A percentile compares a stretch with the other conserved stretches of the same genome.
phyloP scores from a whole-genome alignment of 1,284 basidiomycete species.

The Rhodotorula sp. region DNA sequence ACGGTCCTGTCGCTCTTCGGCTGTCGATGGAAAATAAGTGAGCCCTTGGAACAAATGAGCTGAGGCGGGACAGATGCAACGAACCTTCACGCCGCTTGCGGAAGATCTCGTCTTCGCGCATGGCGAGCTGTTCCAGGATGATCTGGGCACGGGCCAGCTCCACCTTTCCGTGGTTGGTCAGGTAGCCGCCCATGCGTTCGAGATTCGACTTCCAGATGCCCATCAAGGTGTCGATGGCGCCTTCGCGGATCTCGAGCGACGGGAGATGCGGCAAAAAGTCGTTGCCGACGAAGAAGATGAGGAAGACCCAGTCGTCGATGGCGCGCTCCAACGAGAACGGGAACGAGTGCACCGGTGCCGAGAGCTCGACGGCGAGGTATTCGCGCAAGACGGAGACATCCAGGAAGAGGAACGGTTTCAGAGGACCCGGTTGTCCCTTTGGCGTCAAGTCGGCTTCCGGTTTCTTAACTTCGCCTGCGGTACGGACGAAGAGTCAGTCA shows the following conservation, averaged over 20 bases:
- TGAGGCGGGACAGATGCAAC: conserved; percentile 47
- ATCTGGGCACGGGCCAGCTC: conserved; percentile 84
- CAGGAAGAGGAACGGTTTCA: conserved; percentile 99
- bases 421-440: conserved; percentile 61
- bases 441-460: conserved; percentile 50
- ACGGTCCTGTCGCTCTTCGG: conserved; percentile 88
- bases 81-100: conserved; percentile 82
- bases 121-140: conserved; percentile 90
- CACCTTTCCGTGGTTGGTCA: conserved; percentile 90
- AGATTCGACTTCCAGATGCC: conserved; percentile 94
- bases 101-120: conserved; percentile 94
- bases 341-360: conserved; percentile 73
- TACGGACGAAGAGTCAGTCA: not conserved
- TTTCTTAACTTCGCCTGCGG: conserved; percentile 45
- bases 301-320: conserved; percentile 99
- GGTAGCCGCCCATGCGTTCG: conserved; percentile 91
- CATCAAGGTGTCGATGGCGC: conserved; percentile 94
- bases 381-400: conserved; percentile 93
- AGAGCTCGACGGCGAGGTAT: conserved; percentile 94
- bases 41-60: no score
- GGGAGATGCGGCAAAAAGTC: conserved; percentile 99
- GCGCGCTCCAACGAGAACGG: conserved; percentile 95
- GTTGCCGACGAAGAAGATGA: conserved; percentile 99
- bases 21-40: conserved; percentile 52
- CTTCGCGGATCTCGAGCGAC: conserved; percentile 96